phyloP scores from a whole-genome alignment of 805 yeast genomes.

The Candida silvicultrix region DNA sequence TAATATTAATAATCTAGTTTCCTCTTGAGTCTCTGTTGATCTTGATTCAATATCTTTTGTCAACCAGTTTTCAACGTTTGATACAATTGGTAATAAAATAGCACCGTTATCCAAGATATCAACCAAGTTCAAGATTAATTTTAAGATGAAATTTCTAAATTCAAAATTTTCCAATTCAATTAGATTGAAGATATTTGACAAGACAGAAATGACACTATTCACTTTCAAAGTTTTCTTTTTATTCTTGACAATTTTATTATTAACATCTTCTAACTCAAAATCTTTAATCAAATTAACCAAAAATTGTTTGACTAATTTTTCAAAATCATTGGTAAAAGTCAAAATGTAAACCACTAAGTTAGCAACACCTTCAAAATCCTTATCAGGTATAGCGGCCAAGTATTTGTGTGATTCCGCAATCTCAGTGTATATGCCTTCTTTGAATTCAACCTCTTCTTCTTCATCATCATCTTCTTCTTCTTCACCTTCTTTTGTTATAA shows the following conservation, averaged over 20 bases:
- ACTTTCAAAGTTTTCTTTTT: constrained; percentile 8
- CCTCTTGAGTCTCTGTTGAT: not conserved
- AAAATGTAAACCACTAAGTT: constrained; percentile 20
- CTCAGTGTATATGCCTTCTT: constrained; percentile 12
- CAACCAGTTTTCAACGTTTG: constrained; percentile 1
- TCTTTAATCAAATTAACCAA: constrained; percentile 1
- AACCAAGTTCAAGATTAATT: constrained; percentile 6
- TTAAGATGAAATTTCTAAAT: constrained; percentile 15
- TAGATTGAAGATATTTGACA: constrained; percentile 17
- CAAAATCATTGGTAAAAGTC: constrained; percentile 4
- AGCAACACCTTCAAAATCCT: constrained; percentile 19
- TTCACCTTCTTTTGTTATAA: constrained; percentile 1
- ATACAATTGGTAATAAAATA: constrained; percentile 3
- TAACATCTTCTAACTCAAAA: not conserved
- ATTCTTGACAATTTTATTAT: constrained; percentile 1
- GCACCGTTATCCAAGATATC: constrained; percentile 2
- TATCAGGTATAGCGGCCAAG: constrained; percentile 17
- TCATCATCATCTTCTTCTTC: constrained; percentile 11
- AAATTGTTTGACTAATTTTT: constrained; percentile 1
- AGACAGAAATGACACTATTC: constrained; percentile 13
- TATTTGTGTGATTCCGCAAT: constrained; percentile 10
- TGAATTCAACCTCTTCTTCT: constrained; percentile 13
- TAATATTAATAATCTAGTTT: not conserved
- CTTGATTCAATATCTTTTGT: not conserved
- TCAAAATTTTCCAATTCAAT: constrained; percentile 6